Percentiles rank a stretch among this genome's conserved stretches.
Evolutionary conservation across 352 stramenopile species (phyloP).

Genomic region (Phytopythium kandeliae): DNA sequence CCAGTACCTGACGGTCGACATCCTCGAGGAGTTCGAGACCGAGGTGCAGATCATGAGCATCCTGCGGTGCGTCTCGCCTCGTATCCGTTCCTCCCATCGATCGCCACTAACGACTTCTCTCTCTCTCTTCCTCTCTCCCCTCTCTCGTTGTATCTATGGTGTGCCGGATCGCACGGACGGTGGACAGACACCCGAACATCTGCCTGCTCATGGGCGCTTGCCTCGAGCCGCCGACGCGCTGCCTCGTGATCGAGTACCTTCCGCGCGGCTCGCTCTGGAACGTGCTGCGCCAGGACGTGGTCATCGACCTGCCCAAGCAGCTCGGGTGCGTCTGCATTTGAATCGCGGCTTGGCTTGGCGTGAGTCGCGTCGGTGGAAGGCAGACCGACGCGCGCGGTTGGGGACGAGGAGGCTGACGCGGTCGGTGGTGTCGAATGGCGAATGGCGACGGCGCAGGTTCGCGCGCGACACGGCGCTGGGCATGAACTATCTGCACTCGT

Average conservation of each 20-base stretch:
- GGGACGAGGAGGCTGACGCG: no score
- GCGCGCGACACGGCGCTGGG: slow-evolving; percentile 72
- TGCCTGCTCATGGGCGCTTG: slow-evolving; percentile 81
- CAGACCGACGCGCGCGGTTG: no score
- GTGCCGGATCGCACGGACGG: no score
- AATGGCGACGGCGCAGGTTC: slow-evolving; percentile 55
- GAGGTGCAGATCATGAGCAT: slow-evolving; percentile 90
- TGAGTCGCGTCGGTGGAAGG: no score
- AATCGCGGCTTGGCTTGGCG: no score
- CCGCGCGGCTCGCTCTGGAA: slow-evolving; percentile 81
- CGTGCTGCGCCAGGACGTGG: slow-evolving; percentile 72
- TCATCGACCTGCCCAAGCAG: slow-evolving; percentile 68
- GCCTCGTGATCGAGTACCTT: slow-evolving; percentile 85
- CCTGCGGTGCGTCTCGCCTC: slow-evolving; percentile 60
- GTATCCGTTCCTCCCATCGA: no score
- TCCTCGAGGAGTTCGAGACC: slow-evolving; percentile 83
- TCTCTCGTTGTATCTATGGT: not conserved
- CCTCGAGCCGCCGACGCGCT: slow-evolving; percentile 68
- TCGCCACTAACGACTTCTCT: no score
- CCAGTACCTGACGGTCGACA: slow-evolving; percentile 77
- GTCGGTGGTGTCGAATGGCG: no score
- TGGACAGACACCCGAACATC: slow-evolving; percentile 75
- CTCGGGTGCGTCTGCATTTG: slow-evolving; percentile 62
- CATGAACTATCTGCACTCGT: slow-evolving; percentile 88
- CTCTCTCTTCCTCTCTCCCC: no score